A percentile compares a stretch with the other conserved stretches of the same genome.
Evolutionary conservation across 2,329 filamentous ascomycete genomes (phyloP).

Genomic region (Trichoderma brevicompactum): DNA sequence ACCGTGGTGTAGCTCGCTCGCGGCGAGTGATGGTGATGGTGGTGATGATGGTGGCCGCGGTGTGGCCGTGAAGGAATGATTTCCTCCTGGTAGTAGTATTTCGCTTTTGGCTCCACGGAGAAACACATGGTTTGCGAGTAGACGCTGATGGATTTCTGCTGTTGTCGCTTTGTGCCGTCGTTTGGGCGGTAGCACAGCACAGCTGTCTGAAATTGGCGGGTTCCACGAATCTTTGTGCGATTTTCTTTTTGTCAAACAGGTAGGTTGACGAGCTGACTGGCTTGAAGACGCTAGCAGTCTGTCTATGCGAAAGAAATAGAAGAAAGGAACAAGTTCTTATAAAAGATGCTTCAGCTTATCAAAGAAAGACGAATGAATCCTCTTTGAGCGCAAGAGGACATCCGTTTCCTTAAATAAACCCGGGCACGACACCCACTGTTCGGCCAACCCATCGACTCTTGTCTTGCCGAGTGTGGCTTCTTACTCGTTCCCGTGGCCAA

Average conservation of each 20-base stretch:
- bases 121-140: constrained; percentile 50
- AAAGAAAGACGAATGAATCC: neutral
- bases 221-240: neutral
- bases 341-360: neutral
- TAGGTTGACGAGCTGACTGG: neutral
- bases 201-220: neutral
- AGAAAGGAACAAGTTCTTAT: neutral
- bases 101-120: constrained; percentile 47
- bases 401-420: constrained; percentile 19
- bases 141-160: neutral
- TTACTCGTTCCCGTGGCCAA: constrained; percentile 24
- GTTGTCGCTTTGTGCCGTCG: constrained; percentile 3
- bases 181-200: neutral
- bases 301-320: neutral
- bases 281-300: neutral
- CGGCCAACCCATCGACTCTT: too few species aligned
- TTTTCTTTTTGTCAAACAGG: neutral
- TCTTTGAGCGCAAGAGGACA: neutral
- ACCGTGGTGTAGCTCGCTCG: constrained; percentile 51
- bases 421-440: neutral
- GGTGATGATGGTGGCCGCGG: constrained; percentile 43
- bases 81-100: constrained; percentile 62
- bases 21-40: constrained; percentile 44
- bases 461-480: neutral
- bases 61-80: constrained; percentile 52